Base-by-base conservation (phyloP, 306 rosid species). In the Oxytropis ochrocephala region DNA sequence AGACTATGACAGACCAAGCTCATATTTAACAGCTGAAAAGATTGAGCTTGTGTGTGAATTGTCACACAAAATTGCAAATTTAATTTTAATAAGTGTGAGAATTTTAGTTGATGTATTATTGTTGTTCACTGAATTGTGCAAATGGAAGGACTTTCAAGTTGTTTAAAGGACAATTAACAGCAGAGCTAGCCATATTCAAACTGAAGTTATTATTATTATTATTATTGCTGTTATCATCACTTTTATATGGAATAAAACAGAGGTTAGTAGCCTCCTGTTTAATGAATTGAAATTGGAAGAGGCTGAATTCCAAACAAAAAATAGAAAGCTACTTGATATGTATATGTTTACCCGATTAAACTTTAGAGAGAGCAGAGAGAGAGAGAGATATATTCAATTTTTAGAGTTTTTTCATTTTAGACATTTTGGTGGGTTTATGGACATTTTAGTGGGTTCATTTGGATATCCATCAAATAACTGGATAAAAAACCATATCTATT, bases 41-140 rank as follows among this genome's bases (percentile, higher is more conserved):
- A 35, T 54, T 76, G 75, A 70, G 75, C 67, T 41, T 19, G 18
- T 14, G 14, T 30, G 71, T 32, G 56, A 11, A 69, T 33, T 50
- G 33, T 48, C 59, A 5, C 38, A 12, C 52, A 58, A 41, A 70
- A 62, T 69, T 75, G 74, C 85, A 55, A 64, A 47, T 85, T 73
- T 38, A 38, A 30, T 30, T 56, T 11, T 76, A 57, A 61, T 41
- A 78, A 57, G 65, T 41, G 35, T 44, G 49, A 65, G 67, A 74
- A 56, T 75, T 56, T 30, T 57, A 47, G 72, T 53, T 39, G 21
- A 30, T 61, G 74, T 51, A 29, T 30, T 46, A 18, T 44, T 74
- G 47, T 69, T 66, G 42, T 68, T 53, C 51, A 0, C 62, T 19
- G 8, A 66, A 53, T 51, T 12, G 17, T 53, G 44, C 77, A 47